These are phyloP conservation scores for Geosmithia morbida DNA, from an alignment of 2,329 filamentous ascomycete genomes.

Conservation along the genomic window DNA sequence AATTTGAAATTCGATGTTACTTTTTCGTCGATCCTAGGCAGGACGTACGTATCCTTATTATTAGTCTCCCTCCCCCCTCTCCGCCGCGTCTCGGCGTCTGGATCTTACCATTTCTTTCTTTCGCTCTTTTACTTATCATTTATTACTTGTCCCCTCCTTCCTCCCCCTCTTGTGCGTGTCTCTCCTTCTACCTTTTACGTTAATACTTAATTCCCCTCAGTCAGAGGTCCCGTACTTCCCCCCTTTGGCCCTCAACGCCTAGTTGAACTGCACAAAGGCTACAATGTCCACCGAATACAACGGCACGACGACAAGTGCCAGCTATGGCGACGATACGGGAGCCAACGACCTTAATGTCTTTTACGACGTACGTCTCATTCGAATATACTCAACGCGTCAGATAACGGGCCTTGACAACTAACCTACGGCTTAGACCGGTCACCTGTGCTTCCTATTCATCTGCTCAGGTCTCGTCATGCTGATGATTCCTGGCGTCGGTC, in stretches of 20 bases:
- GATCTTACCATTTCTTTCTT: neutral
- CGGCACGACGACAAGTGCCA: constrained; percentile 31
- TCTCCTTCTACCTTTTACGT: too few relatives aligned
- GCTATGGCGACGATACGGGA: constrained; percentile 30
- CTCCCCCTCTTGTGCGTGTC: neutral
- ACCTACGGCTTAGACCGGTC: constrained; percentile 43
- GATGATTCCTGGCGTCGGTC: constrained; percentile 88
- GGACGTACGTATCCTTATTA: neutral
- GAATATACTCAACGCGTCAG: neutral
- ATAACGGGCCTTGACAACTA: neutral
- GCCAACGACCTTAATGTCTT: constrained; percentile 67
- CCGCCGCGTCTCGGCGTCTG: neutral
- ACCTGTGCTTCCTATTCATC: constrained; percentile 70
- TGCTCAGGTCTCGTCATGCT: constrained; percentile 69
- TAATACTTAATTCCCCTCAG: neutral
- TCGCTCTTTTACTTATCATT: neutral
- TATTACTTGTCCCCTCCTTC: neutral
- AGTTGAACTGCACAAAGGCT: constrained; percentile 1
- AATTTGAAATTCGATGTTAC: neutral
- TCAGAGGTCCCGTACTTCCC: neutral
- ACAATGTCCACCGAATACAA: constrained; percentile 23
- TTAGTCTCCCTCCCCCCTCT: neutral
- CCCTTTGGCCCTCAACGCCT: too few relatives aligned
- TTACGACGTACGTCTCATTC: constrained; percentile 54
- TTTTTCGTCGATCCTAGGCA: neutral